A percentile compares a stretch with the other conserved stretches of the same genome.
Evolutionary conservation across 164 flowering plant genomes (phyloP).

Genomic region (Aristolochia fimbriata): DNA sequence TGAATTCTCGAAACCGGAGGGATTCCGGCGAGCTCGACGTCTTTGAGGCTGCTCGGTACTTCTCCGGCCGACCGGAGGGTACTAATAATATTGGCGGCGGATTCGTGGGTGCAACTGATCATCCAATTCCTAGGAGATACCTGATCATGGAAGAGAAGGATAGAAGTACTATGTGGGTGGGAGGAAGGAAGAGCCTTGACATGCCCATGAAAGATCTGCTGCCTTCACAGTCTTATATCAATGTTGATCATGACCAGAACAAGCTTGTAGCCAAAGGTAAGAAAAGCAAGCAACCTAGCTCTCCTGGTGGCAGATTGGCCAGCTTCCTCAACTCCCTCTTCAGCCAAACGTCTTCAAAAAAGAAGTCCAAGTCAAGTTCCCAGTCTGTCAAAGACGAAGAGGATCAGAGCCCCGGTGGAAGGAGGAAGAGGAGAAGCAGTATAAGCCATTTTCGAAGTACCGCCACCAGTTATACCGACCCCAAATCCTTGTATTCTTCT

Average conservation of each 20-base stretch:
- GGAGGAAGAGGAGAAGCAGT: conserved; percentile 35
- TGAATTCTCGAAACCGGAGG: conserved; percentile 37
- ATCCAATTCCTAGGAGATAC: conserved; percentile 13
- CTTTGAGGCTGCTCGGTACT: conserved; percentile 79
- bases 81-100: conserved; percentile 1
- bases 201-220: conserved; percentile 20
- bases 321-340: conserved; percentile 18
- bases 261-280: conserved; percentile 36
- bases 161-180: conserved; percentile 23
- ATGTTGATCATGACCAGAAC: conserved; percentile 13
- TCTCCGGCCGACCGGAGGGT: conserved; percentile 40
- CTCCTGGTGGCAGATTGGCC: conserved; percentile 58
- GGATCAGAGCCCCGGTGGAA: conserved; percentile 48
- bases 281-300: conserved; percentile 63
- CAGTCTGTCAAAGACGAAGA: conserved; percentile 38
- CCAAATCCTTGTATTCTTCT: conserved; percentile 22
- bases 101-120: conserved; percentile 4
- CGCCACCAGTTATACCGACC: background rate
- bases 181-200: conserved; percentile 63
- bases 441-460: conserved; percentile 23
- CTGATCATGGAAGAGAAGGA: conserved; percentile 19
- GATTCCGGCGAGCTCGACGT: conserved; percentile 83
- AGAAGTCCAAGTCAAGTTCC: conserved; percentile 41
- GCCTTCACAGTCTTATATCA: conserved; percentile 14
- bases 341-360: conserved; percentile 53